phyloP scores from a whole-genome alignment of 345 rosid genomes.

The Eucalyptus sp. region DNA sequence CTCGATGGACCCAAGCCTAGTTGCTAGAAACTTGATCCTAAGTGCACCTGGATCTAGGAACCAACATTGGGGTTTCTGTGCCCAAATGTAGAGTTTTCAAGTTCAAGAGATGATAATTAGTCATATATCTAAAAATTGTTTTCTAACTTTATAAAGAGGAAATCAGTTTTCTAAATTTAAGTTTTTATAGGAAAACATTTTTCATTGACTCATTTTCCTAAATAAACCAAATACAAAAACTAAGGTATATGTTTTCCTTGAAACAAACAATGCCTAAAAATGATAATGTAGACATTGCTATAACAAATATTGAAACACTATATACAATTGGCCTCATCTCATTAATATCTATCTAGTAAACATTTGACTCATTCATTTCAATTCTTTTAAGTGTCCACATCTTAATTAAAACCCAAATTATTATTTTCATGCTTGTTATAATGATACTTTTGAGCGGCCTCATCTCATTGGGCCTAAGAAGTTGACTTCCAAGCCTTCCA shows the following conservation, averaged over 20 bases:
- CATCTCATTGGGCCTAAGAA: background rate
- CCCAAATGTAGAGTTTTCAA: no score
- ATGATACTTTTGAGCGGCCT: background rate
- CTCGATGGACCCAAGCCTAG: rapidly evolving
- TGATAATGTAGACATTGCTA: background rate
- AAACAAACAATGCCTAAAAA: background rate
- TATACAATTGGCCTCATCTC: background rate
- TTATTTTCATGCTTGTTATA: background rate
- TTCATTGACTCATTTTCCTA: no score
- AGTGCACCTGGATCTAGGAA: no score
- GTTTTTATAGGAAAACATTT: no score
- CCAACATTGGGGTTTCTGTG: no score
- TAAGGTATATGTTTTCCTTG: no score
- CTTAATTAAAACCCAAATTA: background rate
- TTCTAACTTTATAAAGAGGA: no score
- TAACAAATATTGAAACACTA: background rate
- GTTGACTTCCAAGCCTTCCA: background rate
- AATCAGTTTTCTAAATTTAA: no score
- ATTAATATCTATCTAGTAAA: background rate
- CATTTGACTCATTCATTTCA: background rate
- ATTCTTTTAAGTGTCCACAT: background rate
- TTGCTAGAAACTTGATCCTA: background rate
- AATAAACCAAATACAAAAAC: no score
- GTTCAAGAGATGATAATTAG: background rate
- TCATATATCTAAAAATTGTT: no score